Base-by-base conservation (phyloP, 495 filamentous ascomycete genomes). In the Aspergillus sclerotioniger region DNA sequence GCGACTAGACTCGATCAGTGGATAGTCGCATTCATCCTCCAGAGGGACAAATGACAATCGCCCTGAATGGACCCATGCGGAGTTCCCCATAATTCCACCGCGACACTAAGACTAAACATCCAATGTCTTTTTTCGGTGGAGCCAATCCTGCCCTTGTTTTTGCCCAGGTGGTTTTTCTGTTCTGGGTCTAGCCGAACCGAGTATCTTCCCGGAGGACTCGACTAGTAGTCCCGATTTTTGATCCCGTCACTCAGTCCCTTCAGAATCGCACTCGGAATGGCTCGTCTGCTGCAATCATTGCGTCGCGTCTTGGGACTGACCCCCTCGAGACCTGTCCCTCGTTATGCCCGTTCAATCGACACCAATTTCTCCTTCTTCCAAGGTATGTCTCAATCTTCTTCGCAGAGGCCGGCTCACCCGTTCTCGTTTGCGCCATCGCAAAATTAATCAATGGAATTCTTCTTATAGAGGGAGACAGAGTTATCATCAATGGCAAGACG, bases 391-490 rank as follows among this genome's bases (percentile, higher is more conserved):
- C 17, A 16, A 21, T 8, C 31, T 51, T 54, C 48, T 44, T 25
- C 17, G 9, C 31, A 37, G 32, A 12, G 37, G 17, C 21, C 45
- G 50, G 25, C n/a, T 45, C 19, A 44, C 29, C 29, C 19, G 49
- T 43, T 61, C 31, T 58, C 63, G 17, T 33, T 44, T 20, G 31
- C 17, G 20, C n/a, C 44, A 12, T 33, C 5, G 32, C 41, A 28
- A 32, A 32, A 31, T 51, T 62, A 51, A 59, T 39, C 49, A 31
- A 56, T 43, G 13, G 3, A 25, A 16, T 47, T 19, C 13, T 32
- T 10, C 17, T 41, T 47, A n/a, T 46, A 86, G 85, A 81, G 64
- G 83, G 82, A 53, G 86, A 90, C 60, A 72, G 78, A 35, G 82
- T 81, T 15, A 61, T 88, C 20, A 60, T 89, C 43, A 77, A 80